A percentile compares a stretch with the other conserved stretches of the same genome.
Conservation (phyloP, 2,329 filamentous ascomycete species). For the Nemania abortiva region DNA sequence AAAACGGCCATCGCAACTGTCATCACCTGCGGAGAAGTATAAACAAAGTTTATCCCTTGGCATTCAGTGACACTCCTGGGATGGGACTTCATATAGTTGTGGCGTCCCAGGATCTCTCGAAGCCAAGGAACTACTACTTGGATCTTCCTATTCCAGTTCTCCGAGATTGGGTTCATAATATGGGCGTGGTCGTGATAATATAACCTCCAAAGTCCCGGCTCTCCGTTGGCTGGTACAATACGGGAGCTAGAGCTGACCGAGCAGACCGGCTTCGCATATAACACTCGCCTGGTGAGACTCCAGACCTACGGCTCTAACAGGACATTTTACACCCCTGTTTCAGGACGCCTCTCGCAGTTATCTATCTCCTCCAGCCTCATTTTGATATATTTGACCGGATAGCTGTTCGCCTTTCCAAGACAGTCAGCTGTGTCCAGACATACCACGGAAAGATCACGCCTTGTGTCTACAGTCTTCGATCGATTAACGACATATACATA, state of each 20-base stretch:
- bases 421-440: background rate
- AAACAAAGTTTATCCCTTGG: constrained; percentile 19
- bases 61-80: constrained; percentile 19
- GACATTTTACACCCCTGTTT: background rate
- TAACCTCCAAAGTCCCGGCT: background rate
- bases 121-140: constrained; percentile 10
- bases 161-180: background rate
- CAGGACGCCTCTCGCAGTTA: background rate
- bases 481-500: background rate
- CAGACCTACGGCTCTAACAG: constrained; percentile 1
- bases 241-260: background rate
- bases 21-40: constrained; percentile 16
- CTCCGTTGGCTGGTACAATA: background rate
- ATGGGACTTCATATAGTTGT: constrained; percentile 28
- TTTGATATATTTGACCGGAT: constrained; percentile 6
- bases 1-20: constrained; percentile 13
- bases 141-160: background rate
- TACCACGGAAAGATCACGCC: background rate
- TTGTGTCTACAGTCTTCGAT: background rate
- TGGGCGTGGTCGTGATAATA: constrained; percentile 10
- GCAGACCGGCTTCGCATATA: background rate
- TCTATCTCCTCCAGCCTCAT: background rate
- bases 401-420: background rate
- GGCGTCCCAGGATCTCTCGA: constrained; percentile 18
- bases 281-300: constrained; percentile 4